Base-by-base conservation (phyloP, 345 rosid species). In the Salix udensis region DNA sequence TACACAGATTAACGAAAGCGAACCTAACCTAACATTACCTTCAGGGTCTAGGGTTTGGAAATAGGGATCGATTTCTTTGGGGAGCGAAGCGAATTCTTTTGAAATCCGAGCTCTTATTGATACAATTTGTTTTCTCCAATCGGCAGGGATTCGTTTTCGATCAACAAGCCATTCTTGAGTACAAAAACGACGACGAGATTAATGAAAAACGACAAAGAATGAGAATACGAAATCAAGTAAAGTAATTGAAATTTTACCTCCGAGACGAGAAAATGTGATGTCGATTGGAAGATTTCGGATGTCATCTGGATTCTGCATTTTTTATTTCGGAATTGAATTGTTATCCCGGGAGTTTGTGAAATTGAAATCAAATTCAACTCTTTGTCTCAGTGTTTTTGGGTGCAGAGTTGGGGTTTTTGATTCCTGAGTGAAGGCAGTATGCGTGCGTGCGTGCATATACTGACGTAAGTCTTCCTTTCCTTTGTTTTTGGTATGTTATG, bases 211-310 rank as follows among this genome's bases (percentile, higher is more conserved):
- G 2, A 30, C 67, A 7, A 40, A 7, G 26, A 76, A 15, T 50
- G 58, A 48, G 53, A 64, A 6, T 26, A 52, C 34, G 40, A 31
- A 7, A 34, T 44, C n/a, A 48, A 30, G 50, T 40, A 72, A 30
- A 9, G 21, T 19, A 65, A 23, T 7, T 36, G 7, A 23, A 39
- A 72, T 40, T 52, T 69, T 89, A 95, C 99, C 99, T 68, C 93
- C 93, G 39, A 96, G 97, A 76, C 92, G 98, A 77, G 98, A 91
- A 79, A 88, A 96, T 14, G 98, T 87, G 84, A 96, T 91, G 85
- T 93, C 98, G 74, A 96, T 91, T 0, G 99, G 99, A 65, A 96
- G 97, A 55, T 92, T 91, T 53, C 92, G 94, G 72, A 96, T 84
- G 82, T 91, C 96, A 3, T 91, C 92, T 16, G 86, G 79, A 39